phyloP scores from a whole-genome alignment of 805 yeast genomes.

The Teunomyces atbi region DNA sequence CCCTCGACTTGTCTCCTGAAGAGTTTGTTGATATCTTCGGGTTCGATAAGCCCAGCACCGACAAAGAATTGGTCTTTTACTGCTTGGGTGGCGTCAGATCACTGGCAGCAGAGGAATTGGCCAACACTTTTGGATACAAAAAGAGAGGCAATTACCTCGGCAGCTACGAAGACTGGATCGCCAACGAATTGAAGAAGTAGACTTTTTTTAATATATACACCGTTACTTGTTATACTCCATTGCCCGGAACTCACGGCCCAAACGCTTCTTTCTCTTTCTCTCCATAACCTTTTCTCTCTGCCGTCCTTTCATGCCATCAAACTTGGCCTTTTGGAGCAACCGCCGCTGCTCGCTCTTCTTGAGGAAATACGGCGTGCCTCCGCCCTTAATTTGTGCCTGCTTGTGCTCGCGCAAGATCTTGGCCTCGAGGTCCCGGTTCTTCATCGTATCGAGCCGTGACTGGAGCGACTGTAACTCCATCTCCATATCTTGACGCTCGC shows the following conservation, averaged over 20 bases:
- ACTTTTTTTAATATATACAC: slow-evolving; percentile 1
- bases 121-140: slow-evolving; percentile 83
- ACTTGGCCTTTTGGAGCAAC: slow-evolving; percentile 73
- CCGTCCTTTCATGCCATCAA: slow-evolving; percentile 65
- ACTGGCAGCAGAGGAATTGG: slow-evolving; percentile 86
- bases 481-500: slow-evolving; percentile 54
- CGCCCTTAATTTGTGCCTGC: slow-evolving; percentile 46
- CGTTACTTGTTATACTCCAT: slow-evolving; percentile 28
- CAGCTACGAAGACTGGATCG: slow-evolving; percentile 81
- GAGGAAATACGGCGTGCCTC: slow-evolving; percentile 53
- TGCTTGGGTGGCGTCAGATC: slow-evolving; percentile 93
- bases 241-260: slow-evolving; percentile 74
- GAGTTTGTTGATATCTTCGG: slow-evolving; percentile 83
- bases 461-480: slow-evolving; percentile 59
- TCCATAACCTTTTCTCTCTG: slow-evolving; percentile 83
- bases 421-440: slow-evolving; percentile 71
- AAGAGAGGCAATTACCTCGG: slow-evolving; percentile 86
- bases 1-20: slow-evolving; percentile 72
- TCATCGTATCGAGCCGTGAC: slow-evolving; percentile 65
- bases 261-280: slow-evolving; percentile 80
- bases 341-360: slow-evolving; percentile 71
- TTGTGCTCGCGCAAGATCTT: slow-evolving; percentile 63
- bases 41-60: slow-evolving; percentile 69
- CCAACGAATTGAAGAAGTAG: slow-evolving; percentile 24
- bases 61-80: slow-evolving; percentile 79